phyloP scores from a whole-genome alignment of 495 filamentous ascomycete species.

The Podospora sp. region DNA sequence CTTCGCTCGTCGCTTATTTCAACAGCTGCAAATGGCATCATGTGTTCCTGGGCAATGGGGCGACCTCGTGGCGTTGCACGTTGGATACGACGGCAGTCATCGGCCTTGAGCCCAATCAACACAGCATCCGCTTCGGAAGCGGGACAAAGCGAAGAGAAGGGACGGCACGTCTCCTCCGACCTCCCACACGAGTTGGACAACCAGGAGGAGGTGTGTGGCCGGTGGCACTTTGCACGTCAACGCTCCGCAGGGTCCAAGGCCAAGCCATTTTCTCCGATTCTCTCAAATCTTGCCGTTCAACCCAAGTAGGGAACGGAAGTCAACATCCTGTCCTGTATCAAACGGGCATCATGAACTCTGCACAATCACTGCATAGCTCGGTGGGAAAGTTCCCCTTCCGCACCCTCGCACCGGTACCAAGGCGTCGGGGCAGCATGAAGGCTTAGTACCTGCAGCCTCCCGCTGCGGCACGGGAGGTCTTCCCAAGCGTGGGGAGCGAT shows the following conservation, averaged over 20 bases:
- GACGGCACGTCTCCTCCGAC: conserved; percentile 19
- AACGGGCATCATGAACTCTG: not conserved
- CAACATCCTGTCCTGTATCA: not conserved
- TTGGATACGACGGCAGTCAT: too few relatives aligned
- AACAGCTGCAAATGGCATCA: not conserved
- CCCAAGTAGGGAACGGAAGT: not conserved
- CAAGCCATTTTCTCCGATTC: not conserved
- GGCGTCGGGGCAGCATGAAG: conserved; percentile 11
- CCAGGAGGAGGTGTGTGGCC: not conserved
- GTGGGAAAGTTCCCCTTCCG: not conserved
- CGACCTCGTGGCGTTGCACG: too few relatives aligned
- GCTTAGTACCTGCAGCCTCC: conserved; percentile 25
- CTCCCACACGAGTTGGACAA: not conserved
- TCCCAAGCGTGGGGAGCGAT: conserved; percentile 23
- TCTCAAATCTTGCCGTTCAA: not conserved
- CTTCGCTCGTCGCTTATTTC: not conserved
- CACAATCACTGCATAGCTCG: not conserved
- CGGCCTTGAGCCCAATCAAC: not conserved
- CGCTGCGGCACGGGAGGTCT: conserved; percentile 19
- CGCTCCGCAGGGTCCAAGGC: not conserved
- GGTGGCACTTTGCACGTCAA: not conserved
- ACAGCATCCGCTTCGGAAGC: not conserved
- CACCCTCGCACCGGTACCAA: conserved; percentile 19
- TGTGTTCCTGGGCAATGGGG: too few relatives aligned
- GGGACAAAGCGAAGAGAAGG: not conserved